These are phyloP conservation scores for Hsuehochloa calcarea DNA, from an alignment of 176 grass and related monocot genomes.

Conservation along the genomic window DNA sequence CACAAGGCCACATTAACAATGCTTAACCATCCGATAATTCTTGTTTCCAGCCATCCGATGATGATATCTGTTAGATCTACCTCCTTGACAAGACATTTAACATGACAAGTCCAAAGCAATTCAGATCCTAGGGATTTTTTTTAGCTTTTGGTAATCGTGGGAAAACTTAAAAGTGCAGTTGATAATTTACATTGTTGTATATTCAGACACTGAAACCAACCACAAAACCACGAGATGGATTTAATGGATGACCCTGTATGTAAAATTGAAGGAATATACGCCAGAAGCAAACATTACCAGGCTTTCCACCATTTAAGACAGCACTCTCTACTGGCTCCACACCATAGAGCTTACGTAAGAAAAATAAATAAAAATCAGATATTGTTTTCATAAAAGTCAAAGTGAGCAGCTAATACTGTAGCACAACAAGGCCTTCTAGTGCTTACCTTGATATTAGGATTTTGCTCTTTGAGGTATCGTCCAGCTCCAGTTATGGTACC, in stretches of 20 bases:
- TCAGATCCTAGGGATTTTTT: neutral
- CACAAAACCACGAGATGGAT: neutral
- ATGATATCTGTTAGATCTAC: neutral
- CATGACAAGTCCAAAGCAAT: slow-evolving; percentile 3
- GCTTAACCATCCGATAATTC: neutral
- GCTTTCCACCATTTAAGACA: slow-evolving; percentile 75
- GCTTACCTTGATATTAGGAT: slow-evolving; percentile 68
- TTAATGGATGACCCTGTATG: neutral
- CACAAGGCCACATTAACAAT: neutral
- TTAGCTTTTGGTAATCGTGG: neutral
- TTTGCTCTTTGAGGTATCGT: slow-evolving; percentile 67
- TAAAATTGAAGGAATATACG: neutral
- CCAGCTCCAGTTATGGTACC: slow-evolving; percentile 83
- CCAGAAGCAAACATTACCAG: slow-evolving; percentile 51
- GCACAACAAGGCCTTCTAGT: neutral
- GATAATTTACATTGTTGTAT: neutral
- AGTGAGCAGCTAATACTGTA: neutral
- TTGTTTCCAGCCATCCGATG: neutral
- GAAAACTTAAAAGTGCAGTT: neutral
- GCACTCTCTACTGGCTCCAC: slow-evolving; percentile 89
- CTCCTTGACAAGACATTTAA: neutral
- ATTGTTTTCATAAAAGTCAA: slow-evolving; percentile 5
- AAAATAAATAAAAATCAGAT: slow-evolving; percentile 33
- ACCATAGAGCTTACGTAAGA: slow-evolving; percentile 61
- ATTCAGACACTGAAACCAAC: neutral